A percentile compares a stretch with the other conserved stretches of the same genome.
These are phyloP conservation scores for Kalmusia sp. DNA, from an alignment of 2,329 filamentous ascomycete species.

Conservation along the genomic window DNA sequence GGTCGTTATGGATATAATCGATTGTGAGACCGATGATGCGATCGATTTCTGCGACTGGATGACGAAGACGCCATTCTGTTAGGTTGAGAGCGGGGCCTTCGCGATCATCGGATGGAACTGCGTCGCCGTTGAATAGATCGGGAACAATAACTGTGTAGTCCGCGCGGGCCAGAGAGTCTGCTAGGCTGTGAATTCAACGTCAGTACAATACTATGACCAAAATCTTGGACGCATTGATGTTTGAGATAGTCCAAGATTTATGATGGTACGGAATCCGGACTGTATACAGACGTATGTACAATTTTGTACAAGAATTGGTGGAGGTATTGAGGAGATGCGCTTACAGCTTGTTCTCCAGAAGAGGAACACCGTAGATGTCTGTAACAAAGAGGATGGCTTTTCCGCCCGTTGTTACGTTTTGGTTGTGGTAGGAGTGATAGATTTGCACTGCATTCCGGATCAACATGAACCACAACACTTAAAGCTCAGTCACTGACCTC, in stretches of 20 bases:
- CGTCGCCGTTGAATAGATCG: conserved; percentile 45
- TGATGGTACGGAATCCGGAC: too few relatives aligned
- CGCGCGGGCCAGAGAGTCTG: conserved; percentile 40
- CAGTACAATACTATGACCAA: too few relatives aligned
- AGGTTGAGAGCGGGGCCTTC: conserved; percentile 38
- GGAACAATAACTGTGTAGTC: conserved; percentile 42
- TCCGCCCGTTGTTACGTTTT: conserved; percentile 6
- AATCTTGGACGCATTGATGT: too few relatives aligned
- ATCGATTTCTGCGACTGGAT: conserved; percentile 53
- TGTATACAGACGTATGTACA: too few relatives aligned
- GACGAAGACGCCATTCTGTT: conserved; percentile 53
- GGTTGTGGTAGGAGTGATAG: conserved; percentile 19
- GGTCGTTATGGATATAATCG: conserved; percentile 63
- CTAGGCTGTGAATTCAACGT: conserved; percentile 29
- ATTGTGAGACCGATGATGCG: conserved; percentile 60
- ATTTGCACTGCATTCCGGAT: conserved; percentile 17
- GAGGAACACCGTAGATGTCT: conserved; percentile 43
- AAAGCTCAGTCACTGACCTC: conserved; percentile 23
- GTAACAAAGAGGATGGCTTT: conserved; percentile 40
- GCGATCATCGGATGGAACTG: conserved; percentile 38
- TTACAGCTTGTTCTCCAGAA: conserved; percentile 42
- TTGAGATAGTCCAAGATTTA: too few relatives aligned
- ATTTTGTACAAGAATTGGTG: too few relatives aligned
- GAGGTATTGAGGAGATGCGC: too few relatives aligned
- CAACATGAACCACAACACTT: background rate